These are phyloP conservation scores for barrel medic (Medicago truncatula) DNA, from an alignment of 306 rosid genomes.

Conservation along the genomic window DNA sequence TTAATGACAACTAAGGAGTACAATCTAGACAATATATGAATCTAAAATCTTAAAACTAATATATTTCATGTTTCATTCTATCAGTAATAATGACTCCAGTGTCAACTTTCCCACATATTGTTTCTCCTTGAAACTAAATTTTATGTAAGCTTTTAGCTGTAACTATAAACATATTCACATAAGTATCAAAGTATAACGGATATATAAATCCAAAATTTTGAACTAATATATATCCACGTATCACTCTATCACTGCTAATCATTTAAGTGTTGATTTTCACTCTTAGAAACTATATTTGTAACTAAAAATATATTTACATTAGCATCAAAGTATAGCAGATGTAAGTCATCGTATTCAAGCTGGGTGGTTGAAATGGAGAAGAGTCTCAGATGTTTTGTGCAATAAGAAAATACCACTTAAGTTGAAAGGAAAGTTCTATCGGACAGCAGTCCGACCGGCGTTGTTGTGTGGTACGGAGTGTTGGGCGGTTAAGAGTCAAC, in stretches of 20 bases:
- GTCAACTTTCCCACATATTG: slow-evolving; percentile 11
- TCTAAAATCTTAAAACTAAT: too few species aligned
- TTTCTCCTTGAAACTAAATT: slow-evolving; percentile 2
- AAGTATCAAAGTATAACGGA: neutral
- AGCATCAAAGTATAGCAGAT: too few species aligned
- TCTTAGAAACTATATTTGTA: neutral
- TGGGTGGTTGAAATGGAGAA: too few species aligned
- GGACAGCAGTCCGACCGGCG: too few species aligned
- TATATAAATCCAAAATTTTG: neutral
- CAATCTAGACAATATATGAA: too few species aligned
- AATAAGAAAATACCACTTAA: too few species aligned
- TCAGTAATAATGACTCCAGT: neutral
- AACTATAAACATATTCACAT: slow-evolving; percentile 9
- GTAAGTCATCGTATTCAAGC: too few species aligned
- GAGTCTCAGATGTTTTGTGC: too few species aligned
- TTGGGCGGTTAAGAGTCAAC: too few species aligned
- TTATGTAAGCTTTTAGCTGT: neutral
- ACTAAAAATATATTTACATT: neutral
- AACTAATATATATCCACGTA: neutral
- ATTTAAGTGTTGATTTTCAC: slow-evolving; percentile 12
- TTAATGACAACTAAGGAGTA: too few species aligned
- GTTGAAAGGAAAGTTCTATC: too few species aligned
- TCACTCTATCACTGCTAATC: neutral
- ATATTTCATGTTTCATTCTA: slow-evolving; percentile 10
- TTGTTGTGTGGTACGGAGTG: too few species aligned